Base-by-base conservation (phyloP, 2,329 filamentous ascomycete genomes). In the Diaporthe vaccinii region DNA sequence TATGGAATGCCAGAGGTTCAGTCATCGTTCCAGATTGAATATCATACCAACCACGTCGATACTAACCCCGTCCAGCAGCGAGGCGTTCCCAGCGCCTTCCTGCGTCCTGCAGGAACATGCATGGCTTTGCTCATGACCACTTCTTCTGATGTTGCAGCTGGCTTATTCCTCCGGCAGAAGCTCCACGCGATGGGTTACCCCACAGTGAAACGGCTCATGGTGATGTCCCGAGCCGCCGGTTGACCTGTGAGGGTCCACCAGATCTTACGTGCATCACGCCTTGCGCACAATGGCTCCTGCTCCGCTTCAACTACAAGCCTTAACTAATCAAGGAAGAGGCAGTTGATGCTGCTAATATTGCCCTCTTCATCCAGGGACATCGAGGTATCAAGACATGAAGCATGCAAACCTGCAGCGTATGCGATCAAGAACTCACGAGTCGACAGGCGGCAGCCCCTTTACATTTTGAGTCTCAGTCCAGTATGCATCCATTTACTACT, bases 401-500 rank as follows among this genome's bases (percentile, higher is more conserved):
- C 31, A 25, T 22, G 22, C 34, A 25, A 25, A 4, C 58, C 8
- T 28, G 36, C 58, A 28, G 58, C 36, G 41, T 25, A 41, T 41
- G 36, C 36, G 36, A 25, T 41, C 36, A 41, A 61, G 12, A 61
- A n/a, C 36, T 61, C 34, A 41, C 22, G 4, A 7, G 1, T 39
- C 36, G 39, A 31, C n/a, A 25, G 22, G 12, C 5, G 41, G 0
- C 36, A 15, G 22, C 22, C 22, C 22, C 34, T 3, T 9, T 8
- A 2, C 20, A 15, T 28, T 6, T 28, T 69, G 4, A 5, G 10
- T n/a, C 49, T 20, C 46, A 12, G 14, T 55, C 25, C 49, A 68
- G n/a, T 22, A 55, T 55, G 28, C n/a, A 41, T 41, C 25, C 34
- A 55, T 69, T 55, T 41, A 14, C 65, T 28, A 69, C 65, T 69